Evolutionary conservation across 164 flowering plant species (phyloP), one percentile per base, ranked within the genome.

Genomic region (Magnolia sinica): DNA sequence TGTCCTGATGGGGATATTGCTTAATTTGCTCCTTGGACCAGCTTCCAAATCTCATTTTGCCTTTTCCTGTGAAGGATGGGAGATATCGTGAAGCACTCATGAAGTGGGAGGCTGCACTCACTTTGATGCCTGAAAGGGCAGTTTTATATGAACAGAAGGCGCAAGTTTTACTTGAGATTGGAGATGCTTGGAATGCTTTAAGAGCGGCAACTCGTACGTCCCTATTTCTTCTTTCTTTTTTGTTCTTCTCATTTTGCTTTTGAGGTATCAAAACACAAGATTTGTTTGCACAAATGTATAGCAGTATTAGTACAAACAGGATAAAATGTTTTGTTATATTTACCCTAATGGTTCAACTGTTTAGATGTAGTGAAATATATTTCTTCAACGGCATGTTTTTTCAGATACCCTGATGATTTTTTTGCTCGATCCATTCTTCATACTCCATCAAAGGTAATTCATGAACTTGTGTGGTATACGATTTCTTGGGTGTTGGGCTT

Each of bases 31-130:
- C 71, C 75, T 8, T 23, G 9, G 10, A 23, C 51, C 71, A 29
- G 52, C 16, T 76, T 68, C 24, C 75, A 16, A 23, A 70, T 37
- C n/a, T 74, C 13, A 74, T 68, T 52, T 63, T 23, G 2, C 51
- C 13, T 50, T 74, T 63, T 24, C 18, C 75, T 78, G 76, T 84
- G 79, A 84, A 94, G 98, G 89, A 87, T 73, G 96, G 96, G 64
- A 88, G 82, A 81, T 92, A 80, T 79, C 85, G 83, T 13, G 96
- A 92, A 82, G 97, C 97, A 55, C 90, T 94, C 70, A 91, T 91
- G 68, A 94, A 91, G 82, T 94, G 98, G 98, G 97, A 94, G 83
- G 80, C 93, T 80, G 92, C 98, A 63, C 88, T 94, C 76, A 89
- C 85, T 59, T 82, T 94, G 84, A 79, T 76, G 84, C 98, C 98